Conservation (phyloP, 2,329 filamentous ascomycete genomes). For the Botrytis deweyae region DNA sequence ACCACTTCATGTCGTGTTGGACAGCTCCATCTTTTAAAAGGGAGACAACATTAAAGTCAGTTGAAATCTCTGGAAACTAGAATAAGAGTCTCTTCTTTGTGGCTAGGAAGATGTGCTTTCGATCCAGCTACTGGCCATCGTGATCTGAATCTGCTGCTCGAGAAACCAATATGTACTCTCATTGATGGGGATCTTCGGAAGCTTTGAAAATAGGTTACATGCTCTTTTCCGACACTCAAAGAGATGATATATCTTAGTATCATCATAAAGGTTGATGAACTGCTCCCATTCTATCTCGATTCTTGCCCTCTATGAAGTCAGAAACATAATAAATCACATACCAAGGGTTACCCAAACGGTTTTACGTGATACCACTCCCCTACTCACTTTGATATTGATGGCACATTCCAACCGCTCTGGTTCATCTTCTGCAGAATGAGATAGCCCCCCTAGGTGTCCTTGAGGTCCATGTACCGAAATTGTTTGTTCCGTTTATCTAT, state of each 20-base stretch:
- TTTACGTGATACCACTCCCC: rapidly evolving
- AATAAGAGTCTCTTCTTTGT: neutral
- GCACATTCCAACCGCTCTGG: neutral
- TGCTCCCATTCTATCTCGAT: rapidly evolving
- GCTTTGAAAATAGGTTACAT: neutral
- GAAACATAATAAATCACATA: rapidly evolving
- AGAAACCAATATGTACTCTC: neutral
- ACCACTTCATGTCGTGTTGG: neutral
- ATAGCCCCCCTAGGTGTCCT: neutral
- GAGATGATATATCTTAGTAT: neutral
- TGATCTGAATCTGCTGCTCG: neutral
- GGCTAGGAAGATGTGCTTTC: neutral
- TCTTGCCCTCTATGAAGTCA: neutral
- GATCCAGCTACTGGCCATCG: neutral
- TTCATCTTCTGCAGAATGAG: neutral
- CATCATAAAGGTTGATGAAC: neutral
- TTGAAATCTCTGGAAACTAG: neutral
- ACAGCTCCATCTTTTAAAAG: neutral
- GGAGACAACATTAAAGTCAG: neutral
- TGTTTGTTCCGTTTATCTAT: neutral
- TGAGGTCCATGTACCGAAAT: neutral
- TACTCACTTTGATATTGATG: neutral
- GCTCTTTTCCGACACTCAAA: neutral
- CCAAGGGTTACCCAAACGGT: neutral
- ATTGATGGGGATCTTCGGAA: rapidly evolving